phyloP scores from a whole-genome alignment of 1,284 basidiomycete species.

The Ustanciosporium gigantosporum region DNA sequence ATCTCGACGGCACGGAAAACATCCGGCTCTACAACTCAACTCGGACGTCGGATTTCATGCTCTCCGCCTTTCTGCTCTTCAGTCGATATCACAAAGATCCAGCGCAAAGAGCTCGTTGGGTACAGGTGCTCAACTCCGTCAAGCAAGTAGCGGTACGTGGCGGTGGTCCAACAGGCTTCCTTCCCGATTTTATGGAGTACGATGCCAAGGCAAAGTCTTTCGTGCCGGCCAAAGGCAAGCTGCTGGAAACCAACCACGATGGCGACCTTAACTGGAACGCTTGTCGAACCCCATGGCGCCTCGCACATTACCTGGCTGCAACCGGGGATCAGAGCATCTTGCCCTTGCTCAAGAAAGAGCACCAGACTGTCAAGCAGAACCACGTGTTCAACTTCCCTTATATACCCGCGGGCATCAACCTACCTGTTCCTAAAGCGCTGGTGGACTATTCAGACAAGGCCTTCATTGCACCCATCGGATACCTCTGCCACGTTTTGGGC shows the following conservation, averaged over 20 bases:
- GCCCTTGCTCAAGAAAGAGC: slow-evolving; percentile 40
- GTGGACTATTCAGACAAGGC: slow-evolving; percentile 52
- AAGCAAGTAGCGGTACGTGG: slow-evolving; percentile 25
- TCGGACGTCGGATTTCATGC: slow-evolving; percentile 48
- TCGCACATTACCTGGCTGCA: slow-evolving; percentile 50
- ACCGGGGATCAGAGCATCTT: slow-evolving; percentile 43
- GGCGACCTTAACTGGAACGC: slow-evolving; percentile 54
- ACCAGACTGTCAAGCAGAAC: slow-evolving; percentile 9
- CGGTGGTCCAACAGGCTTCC: slow-evolving; percentile 20
- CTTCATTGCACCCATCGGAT: slow-evolving; percentile 50
- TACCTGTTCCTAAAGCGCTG: slow-evolving; percentile 18
- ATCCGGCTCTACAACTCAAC: slow-evolving; percentile 42
- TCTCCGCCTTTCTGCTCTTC: slow-evolving; percentile 47
- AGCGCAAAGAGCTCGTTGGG: slow-evolving; percentile 28
- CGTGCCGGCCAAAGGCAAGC: slow-evolving; percentile 30
- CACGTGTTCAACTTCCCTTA: slow-evolving; percentile 30
- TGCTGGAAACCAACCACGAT: slow-evolving; percentile 48
- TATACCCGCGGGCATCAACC: slow-evolving; percentile 43
- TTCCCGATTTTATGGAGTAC: slow-evolving; percentile 48
- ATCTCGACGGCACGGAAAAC: slow-evolving; percentile 23
- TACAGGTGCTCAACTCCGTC: slow-evolving; percentile 36
- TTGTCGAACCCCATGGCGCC: slow-evolving; percentile 53
- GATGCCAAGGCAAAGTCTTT: slow-evolving; percentile 9
- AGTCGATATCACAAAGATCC: slow-evolving; percentile 25
- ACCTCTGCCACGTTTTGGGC: slow-evolving; percentile 46